phyloP scores from a whole-genome alignment of 1,139 yeast genomes.

The Protomyces pachydermus region DNA sequence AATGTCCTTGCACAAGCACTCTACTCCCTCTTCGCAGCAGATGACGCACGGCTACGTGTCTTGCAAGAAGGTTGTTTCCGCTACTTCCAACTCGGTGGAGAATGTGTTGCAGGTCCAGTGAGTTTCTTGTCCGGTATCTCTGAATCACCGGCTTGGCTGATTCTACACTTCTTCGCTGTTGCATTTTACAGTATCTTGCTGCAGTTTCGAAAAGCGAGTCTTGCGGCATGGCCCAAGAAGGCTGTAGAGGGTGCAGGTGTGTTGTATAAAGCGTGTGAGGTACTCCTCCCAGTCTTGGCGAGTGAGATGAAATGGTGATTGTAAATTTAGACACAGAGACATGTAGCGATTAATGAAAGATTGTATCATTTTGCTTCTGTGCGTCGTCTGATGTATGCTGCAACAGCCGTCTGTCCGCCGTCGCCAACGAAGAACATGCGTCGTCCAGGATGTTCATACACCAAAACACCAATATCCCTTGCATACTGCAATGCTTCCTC shows the following conservation, averaged over 20 bases:
- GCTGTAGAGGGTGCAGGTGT: constrained; percentile 24
- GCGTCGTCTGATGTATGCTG: constrained; percentile 8
- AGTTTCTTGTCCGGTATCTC: constrained; percentile 66
- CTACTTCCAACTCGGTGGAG: constrained; percentile 82
- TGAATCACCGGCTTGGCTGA: constrained; percentile 25
- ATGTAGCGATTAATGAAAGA: not conserved
- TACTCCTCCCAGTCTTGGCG: constrained; percentile 28
- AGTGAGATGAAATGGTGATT: constrained; percentile 26
- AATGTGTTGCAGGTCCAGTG: constrained; percentile 70
- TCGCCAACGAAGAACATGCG: constrained; percentile 58
- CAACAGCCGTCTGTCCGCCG: constrained; percentile 7
- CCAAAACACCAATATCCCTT: constrained; percentile 78
- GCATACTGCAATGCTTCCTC: constrained; percentile 72
- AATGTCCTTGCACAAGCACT: constrained; percentile 88
- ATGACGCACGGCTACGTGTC: constrained; percentile 45
- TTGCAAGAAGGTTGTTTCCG: constrained; percentile 84
- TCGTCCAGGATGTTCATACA: constrained; percentile 74
- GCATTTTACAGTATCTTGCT: constrained; percentile 29
- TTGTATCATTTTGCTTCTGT: constrained; percentile 2
- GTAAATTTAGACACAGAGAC: not conserved
- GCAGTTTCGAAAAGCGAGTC: constrained; percentile 3
- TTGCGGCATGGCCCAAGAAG: constrained; percentile 18
- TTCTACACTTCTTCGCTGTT: constrained; percentile 30
- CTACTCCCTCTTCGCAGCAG: constrained; percentile 71
- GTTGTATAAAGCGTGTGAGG: constrained; percentile 28